phyloP scores from a whole-genome alignment of 768 basidiomycete species.

The Pleurotus giganteus region DNA sequence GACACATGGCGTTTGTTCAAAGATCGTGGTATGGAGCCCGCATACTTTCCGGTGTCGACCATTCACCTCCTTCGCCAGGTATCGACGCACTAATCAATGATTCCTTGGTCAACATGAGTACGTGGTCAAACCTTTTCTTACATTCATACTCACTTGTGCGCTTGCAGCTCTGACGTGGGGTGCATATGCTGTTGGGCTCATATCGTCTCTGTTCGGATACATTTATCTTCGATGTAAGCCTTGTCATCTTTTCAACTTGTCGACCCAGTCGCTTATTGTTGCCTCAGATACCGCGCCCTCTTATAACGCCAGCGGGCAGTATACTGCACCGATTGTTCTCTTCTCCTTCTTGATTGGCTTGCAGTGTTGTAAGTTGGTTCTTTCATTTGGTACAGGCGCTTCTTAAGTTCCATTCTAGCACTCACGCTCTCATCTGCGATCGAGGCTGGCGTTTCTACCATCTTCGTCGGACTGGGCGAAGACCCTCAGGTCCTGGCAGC shows the following conservation, averaged over 20 bases:
- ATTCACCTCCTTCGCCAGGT: slow-evolving; percentile 23
- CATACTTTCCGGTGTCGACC: slow-evolving; percentile 17
- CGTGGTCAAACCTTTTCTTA: slow-evolving; percentile 29
- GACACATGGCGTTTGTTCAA: slow-evolving; percentile 80
- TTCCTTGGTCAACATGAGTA: slow-evolving; percentile 76
- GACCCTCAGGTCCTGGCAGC: slow-evolving; percentile 76
- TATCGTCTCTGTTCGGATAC: slow-evolving; percentile 74
- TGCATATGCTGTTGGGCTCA: slow-evolving; percentile 72
- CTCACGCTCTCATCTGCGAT: slow-evolving; percentile 70
- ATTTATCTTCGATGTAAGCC: slow-evolving; percentile 69
- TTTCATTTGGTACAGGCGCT: not conserved
- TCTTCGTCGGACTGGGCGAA: slow-evolving; percentile 84
- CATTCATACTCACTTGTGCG: not conserved
- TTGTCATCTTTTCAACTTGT: not conserved
- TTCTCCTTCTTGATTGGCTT: slow-evolving; percentile 83
- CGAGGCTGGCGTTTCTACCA: slow-evolving; percentile 86
- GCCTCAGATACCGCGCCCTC: slow-evolving; percentile 52
- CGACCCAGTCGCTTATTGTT: slow-evolving; percentile 33
- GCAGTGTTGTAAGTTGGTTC: slow-evolving; percentile 54
- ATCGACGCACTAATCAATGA: slow-evolving; percentile 85
- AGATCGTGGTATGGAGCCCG: slow-evolving; percentile 51
- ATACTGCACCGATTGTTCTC: slow-evolving; percentile 73
- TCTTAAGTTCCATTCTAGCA: slow-evolving; percentile 33
- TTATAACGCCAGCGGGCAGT: slow-evolving; percentile 73
- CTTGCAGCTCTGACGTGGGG: slow-evolving; percentile 69